phyloP scores from a whole-genome alignment of 1,139 yeast genomes.

The Diutina pseudorugosa region DNA sequence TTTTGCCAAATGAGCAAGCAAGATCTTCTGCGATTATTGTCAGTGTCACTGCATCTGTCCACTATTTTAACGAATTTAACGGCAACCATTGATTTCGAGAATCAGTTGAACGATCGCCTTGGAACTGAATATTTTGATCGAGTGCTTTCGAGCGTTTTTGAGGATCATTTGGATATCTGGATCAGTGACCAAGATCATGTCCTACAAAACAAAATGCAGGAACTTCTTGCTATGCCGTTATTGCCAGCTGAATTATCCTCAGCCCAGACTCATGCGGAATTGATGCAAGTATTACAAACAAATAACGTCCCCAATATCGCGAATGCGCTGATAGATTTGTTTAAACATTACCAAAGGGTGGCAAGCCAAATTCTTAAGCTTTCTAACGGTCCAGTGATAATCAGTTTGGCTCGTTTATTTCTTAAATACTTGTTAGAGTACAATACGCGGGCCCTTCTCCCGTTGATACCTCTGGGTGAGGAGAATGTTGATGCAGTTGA shows the following conservation, averaged over 20 bases:
- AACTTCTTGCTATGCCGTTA: conserved; percentile 40
- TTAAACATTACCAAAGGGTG: conserved; percentile 61
- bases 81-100: conserved; percentile 58
- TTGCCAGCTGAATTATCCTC: conserved; percentile 22
- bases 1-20: conserved; percentile 63
- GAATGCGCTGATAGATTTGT: conserved; percentile 78
- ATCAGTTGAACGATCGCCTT: conserved; percentile 50
- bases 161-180: conserved; percentile 79
- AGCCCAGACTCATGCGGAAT: conserved; percentile 14
- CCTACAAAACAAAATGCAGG: conserved; percentile 49
- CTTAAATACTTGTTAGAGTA: conserved; percentile 58
- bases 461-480: conserved; percentile 37
- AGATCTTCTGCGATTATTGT: conserved; percentile 29
- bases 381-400: conserved; percentile 55
- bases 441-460: conserved; percentile 45
- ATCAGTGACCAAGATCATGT: conserved; percentile 70
- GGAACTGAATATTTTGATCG: conserved; percentile 29
- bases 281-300: conserved; percentile 23
- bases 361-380: conserved; percentile 67
- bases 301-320: conserved; percentile 48
- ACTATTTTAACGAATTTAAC: conserved; percentile 16
- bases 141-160: conserved; percentile 62
- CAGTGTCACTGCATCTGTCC: conserved; percentile 5
- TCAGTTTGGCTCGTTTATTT: conserved; percentile 54
- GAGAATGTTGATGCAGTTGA: conserved; percentile 23